phyloP scores from a whole-genome alignment of 2,329 filamentous ascomycete genomes.

The Neofusicoccum ribis region DNA sequence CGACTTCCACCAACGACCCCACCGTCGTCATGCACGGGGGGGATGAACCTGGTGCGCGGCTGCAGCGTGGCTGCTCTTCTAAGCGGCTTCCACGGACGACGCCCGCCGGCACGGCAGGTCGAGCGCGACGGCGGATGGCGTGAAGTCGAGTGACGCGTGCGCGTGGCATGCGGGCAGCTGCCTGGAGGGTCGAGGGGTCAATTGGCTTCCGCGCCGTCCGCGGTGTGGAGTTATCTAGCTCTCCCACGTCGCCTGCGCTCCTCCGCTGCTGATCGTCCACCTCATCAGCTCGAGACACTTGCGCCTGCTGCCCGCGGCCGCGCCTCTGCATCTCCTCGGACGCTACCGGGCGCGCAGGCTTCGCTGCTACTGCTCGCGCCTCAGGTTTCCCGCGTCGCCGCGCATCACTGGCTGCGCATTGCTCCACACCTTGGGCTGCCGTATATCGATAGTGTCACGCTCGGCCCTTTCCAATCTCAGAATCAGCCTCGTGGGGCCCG shows the following conservation, averaged over 20 bases:
- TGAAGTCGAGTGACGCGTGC: neutral
- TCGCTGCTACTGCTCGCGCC: conserved; percentile 9
- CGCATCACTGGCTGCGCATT: neutral
- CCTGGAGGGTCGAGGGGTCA: too few species aligned
- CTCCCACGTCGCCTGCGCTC: too few species aligned
- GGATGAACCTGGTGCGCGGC: neutral
- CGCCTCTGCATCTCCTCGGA: too few species aligned
- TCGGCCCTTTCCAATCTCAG: neutral
- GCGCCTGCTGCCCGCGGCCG: too few species aligned
- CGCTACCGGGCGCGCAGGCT: too few species aligned
- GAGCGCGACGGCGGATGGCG: too few species aligned
- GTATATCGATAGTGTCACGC: conserved; percentile 1
- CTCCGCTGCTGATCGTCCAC: too few species aligned
- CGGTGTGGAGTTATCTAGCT: too few species aligned
- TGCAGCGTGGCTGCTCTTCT: neutral
- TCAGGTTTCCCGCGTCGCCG: neutral
- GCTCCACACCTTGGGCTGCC: neutral
- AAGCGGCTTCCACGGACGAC: too few species aligned
- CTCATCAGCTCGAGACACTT: too few species aligned
- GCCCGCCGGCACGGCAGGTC: too few species aligned
- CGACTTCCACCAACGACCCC: neutral
- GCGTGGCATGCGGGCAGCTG: neutral
- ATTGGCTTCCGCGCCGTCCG: too few species aligned
- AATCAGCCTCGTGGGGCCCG: neutral
- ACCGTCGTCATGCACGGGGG: neutral